Evolutionary conservation across 1,284 basidiomycete genomes (phyloP), one percentile per base, ranked within the genome.

Genomic region (Entoloma clypeatum): DNA sequence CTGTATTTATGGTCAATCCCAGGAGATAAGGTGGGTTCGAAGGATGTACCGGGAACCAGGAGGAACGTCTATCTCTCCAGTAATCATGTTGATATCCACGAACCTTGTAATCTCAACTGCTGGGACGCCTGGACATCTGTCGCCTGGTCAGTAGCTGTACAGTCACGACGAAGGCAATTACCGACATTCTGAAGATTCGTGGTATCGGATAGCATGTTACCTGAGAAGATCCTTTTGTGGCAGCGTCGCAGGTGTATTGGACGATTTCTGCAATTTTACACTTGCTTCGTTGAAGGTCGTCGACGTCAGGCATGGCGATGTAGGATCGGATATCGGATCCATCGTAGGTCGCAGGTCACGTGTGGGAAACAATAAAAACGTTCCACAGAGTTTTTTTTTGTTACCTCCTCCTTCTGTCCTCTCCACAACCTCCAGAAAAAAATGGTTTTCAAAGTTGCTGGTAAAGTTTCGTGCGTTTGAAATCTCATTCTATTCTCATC

Each of bases 371-470:
- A 60, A 58, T 56, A 64, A 66, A 68, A 66, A 58, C 60, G 58
- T 61, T 57, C 58, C 58, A 61, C 47, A 38, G 45, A 43, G 68
- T 67, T 63, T 60, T 60, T 53, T 60, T 61, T 61, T 59, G 54
- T 52, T 58, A 50, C 55, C 56, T 50, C 13, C 36, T 37, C 35
- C 16, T 56, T 62, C 57, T 57, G 54, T 57, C 57, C 40, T 55
- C 47, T n/a, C n/a, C n/a, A n/a, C n/a, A n/a, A n/a, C n/a, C n/a
- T 53, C 48, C 47, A 39, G 43, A 52, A 40, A 58, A 76, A 65
- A 63, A 90, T 90, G 86, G 77, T 80, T 56, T 88, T 71, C 82
- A 90, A 90, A 67, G 87, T 90, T 53, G 77, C 86, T 68, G 86
- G 87, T 86, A 59, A 50, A 69, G 31, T 22, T 8, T 8, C 29